Base-by-base conservation (phyloP, 345 rosid species). In the Lepidium sativum region DNA sequence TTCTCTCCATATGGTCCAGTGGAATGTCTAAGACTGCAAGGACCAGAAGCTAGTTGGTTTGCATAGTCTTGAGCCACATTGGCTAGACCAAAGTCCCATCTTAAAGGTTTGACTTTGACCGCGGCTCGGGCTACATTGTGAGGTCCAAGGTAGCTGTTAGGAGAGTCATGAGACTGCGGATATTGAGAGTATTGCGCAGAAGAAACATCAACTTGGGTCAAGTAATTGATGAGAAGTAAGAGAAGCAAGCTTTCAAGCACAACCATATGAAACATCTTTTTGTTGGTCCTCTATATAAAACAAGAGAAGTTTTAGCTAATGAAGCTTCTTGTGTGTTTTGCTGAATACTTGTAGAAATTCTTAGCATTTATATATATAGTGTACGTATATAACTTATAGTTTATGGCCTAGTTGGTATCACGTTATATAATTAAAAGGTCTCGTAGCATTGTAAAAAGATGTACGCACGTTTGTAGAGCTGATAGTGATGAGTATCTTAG, bases 1-100 rank as follows among this genome's bases (percentile, higher is more conserved):
- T 86, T 86, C 80, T 86, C 89, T 9, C 92, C 89, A 39, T 78
- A 84, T n/a, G 76, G 82, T 16, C 92, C 87, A 2, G 70, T 13
- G 3, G 87, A 86, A 77, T 82, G 89, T 32, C 64, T 71, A 2
- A 86, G 79, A 3, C 62, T 64, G 77, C 92, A 84, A 5, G 79
- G 51, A 8, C 71, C 71, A 1, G 59, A 2, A 1, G 59, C 69
- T 34, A 68, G 71, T 58, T 64, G 44, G 33, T 59, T 68, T 5
- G 82, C 81, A 6, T 86, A 86, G 57, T 55, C 63, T 34, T 45
- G 75, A 20, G 86, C 86, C 41, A 63, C 83, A 41, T 72, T n/a
- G 9, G 86, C 89, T 17, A 86, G 54, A 7, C 29, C 43, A 16
- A 39, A 2, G 75, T 86, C 81, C 92, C 89, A 83, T 25, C 60